phyloP scores from a whole-genome alignment of 192 early-diverging fungal species.

The Rhizoclosmatium globosum region DNA sequence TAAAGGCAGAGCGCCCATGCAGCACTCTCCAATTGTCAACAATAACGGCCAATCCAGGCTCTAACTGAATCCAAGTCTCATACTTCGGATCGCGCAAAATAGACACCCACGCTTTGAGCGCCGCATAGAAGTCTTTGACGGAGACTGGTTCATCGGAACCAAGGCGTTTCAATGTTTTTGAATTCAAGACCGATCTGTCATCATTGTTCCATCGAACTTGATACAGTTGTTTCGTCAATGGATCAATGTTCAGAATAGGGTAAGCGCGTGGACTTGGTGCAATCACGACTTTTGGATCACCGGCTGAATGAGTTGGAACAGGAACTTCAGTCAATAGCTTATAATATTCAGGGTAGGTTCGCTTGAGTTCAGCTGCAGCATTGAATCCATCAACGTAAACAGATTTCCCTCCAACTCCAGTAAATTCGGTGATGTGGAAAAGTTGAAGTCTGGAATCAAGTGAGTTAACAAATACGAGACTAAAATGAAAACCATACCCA shows the following conservation, averaged over 20 bases:
- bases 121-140: conserved; percentile 73
- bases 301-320: conserved; percentile 77
- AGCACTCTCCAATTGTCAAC: conserved; percentile 87
- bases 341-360: conserved; percentile 64
- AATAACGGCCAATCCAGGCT: conserved; percentile 74
- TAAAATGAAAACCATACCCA: conserved; percentile 53
- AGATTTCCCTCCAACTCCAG: conserved; percentile 76
- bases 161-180: conserved; percentile 40
- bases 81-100: conserved; percentile 62
- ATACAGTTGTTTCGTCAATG: conserved; percentile 57
- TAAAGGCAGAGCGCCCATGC: conserved; percentile 79
- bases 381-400: conserved; percentile 84
- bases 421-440: conserved; percentile 78
- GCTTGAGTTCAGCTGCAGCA: conserved; percentile 69
- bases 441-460: conserved; percentile 67
- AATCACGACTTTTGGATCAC: conserved; percentile 72
- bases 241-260: conserved; percentile 75
- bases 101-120: conserved; percentile 72
- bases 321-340: conserved; percentile 63
- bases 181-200: conserved; percentile 74
- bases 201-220: conserved; percentile 87
- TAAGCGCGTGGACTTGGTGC: conserved; percentile 63
- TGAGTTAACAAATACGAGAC: background rate
- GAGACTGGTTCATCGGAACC: conserved; percentile 13
- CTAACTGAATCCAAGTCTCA: conserved; percentile 72